Base-by-base conservation (phyloP, 768 basidiomycete species). In the Phylloporus sp. region DNA sequence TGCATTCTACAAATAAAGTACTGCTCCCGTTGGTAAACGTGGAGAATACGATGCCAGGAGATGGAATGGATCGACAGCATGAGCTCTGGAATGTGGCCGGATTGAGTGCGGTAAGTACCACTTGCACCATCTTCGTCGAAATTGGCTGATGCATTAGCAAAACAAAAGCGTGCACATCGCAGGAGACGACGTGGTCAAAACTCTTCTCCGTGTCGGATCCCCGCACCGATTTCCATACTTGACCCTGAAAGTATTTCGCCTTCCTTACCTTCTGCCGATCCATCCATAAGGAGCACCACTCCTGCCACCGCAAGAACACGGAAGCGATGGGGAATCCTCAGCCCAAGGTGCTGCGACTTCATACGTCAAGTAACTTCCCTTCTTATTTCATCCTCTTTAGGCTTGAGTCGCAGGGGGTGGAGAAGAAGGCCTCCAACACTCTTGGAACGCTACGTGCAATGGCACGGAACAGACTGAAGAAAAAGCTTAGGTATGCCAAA, bases 41-140 rank as follows among this genome's bases (percentile, higher is more conserved):
- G 17, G 65, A 63, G 43, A 47, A 51, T 10, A 43, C 23, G 13
- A 35, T 59, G 18, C 55, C 63, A 3, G 22, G 20, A 9, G 52
- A 48, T 38, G 63, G 65, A 11, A 49, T 57, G 46, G 15, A 23
- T 11, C 38, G 38, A 28, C 32, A 63, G 17, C 57, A 52, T 34
- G 50, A 55, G 11, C 49, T 58, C 21, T 65, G 63, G 63, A 62
- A 65, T 10, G 63, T 38, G 8, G 58, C 63, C 1, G 54, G 53
- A 18, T 32, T 63, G 8, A 52, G 54, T 31, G 56, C 59, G 10
- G 65, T 58, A 20, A 39, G 55, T 49, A 18, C 22, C 33, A 20
- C 17, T 31, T 18, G 6, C 15, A 8, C 15, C 23, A 21, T 9
- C 35, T 18, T 11, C 6, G 20, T 8, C 17, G 2, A 14, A 4